Evolutionary conservation across 352 stramenopile genomes (phyloP), one percentile per base, ranked within the genome.

Genomic region (Globisporangium camurandrum): DNA sequence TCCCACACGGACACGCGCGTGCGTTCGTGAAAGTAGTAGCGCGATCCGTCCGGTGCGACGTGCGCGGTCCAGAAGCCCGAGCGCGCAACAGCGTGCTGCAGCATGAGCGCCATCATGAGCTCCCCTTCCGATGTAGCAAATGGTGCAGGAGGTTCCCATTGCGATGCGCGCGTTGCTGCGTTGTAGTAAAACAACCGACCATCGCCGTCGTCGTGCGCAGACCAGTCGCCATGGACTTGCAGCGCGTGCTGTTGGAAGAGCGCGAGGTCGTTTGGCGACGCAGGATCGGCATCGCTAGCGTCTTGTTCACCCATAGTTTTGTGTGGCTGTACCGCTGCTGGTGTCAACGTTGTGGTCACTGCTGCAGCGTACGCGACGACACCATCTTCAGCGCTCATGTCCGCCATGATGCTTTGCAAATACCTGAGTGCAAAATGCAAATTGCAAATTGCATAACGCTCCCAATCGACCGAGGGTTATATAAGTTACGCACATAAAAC

Each of bases 51-150:
- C 23, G 76, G 78, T 0, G 79, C 59, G 38, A 87, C 76, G 44
- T 90, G 78, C 12, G 74, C 81, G 8, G 64, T 86, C 81, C 81
- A 93, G n/a, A 47, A 45, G 12, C 71, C 74, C 0, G 72, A 89
- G 47, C 68, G 72, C 48, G 70, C 81, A 16, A 90, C 57, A 0
- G 78, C 76, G 26, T 82, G 63, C 52, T 86, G 62, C 48, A 93
- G 61, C 78, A 93, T 93, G 22, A 88, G 68, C 64, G 78, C 71
- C 81, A 90, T 93, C 78, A 91, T 87, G 52, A 87, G 79, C 47
- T 81, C 70, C 30, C 67, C 77, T 43, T 88, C 76, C 23, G 82
- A 61, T 14, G 62, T 56, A 10, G 60, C 54, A 38, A 91, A 71
- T 34, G 59, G 67, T 14, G 67, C 54, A 0, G 81, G 81, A 24